Evolutionary conservation across 2,329 filamentous ascomycete genomes (phyloP).

Genomic region (Aaosphaeria pasadenensis): DNA sequence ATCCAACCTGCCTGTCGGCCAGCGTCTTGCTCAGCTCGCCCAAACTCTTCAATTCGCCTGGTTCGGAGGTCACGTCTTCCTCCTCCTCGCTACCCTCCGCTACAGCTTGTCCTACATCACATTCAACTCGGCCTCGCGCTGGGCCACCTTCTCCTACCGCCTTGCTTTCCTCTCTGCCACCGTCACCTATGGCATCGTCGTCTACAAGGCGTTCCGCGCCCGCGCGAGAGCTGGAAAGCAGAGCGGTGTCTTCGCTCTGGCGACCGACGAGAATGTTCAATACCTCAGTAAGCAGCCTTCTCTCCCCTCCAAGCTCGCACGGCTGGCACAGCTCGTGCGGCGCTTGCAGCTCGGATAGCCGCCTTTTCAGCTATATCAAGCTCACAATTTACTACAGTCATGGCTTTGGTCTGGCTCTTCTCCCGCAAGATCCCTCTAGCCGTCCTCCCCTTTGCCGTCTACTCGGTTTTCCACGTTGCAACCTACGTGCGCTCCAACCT

Average conservation of each 20-base stretch:
- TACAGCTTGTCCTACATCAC: conserved; percentile 84
- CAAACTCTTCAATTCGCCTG: conserved; percentile 88
- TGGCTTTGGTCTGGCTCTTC: conserved; percentile 95
- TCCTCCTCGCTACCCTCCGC: conserved; percentile 78
- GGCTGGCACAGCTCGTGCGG: background rate
- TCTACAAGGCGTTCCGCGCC: conserved; percentile 94
- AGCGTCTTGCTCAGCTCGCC: conserved; percentile 74
- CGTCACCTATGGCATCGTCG: conserved; percentile 93
- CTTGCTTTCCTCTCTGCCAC: conserved; percentile 86
- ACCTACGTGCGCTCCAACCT: conserved; percentile 94
- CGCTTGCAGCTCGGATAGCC: no score
- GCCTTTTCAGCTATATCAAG: background rate
- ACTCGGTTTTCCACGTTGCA: conserved; percentile 97
- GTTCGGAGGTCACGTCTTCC: conserved; percentile 71
- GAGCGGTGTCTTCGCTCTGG: conserved; percentile 62
- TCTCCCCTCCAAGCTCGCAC: conserved; percentile 10
- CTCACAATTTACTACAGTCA: conserved; percentile 54
- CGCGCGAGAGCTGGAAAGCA: conserved; percentile 72
- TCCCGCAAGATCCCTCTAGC: conserved; percentile 85
- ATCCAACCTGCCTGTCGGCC: conserved; percentile 64
- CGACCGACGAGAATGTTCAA: conserved; percentile 93
- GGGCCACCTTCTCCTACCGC: conserved; percentile 83
- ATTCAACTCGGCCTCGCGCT: conserved; percentile 78
- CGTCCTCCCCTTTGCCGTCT: conserved; percentile 90
- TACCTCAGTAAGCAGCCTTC: conserved; percentile 71